Evolutionary conservation across 768 basidiomycete species (phyloP).

Genomic region (Tephrocybe sp.): DNA sequence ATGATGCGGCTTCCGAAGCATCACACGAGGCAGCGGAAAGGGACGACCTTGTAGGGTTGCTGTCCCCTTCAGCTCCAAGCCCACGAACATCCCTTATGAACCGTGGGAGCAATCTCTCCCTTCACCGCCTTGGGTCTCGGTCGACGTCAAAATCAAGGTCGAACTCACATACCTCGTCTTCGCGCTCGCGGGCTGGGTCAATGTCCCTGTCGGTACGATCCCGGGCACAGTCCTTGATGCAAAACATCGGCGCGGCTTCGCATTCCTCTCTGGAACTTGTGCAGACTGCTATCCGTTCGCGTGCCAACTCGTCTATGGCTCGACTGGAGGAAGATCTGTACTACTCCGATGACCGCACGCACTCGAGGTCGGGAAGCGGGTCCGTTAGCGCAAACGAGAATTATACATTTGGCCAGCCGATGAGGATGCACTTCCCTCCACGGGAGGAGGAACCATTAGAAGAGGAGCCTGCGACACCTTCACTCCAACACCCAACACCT

Average conservation of each 20-base stretch:
- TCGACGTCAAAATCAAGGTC: conserved; percentile 31
- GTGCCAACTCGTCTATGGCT: conserved; percentile 69
- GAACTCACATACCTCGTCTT: conserved; percentile 37
- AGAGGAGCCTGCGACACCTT: conserved; percentile 14
- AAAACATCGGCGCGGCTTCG: conserved; percentile 60
- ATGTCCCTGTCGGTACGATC: conserved; percentile 53
- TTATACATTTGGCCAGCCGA: conserved; percentile 71
- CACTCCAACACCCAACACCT: conserved; percentile 10
- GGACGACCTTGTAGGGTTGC: conserved; percentile 60
- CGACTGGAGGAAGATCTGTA: conserved; percentile 58
- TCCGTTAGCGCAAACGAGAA: conserved; percentile 58
- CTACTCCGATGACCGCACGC: conserved; percentile 36
- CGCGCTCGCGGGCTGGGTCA: conserved; percentile 44
- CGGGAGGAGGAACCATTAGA: conserved; percentile 23
- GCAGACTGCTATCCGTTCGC: conserved; percentile 43
- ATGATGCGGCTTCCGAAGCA: conserved; percentile 49
- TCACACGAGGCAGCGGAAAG: conserved; percentile 61
- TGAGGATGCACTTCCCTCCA: conserved; percentile 38
- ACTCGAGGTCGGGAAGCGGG: conserved; percentile 52
- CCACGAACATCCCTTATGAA: conserved; percentile 49
- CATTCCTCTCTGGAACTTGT: conserved; percentile 61
- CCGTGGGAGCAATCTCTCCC: conserved; percentile 35
- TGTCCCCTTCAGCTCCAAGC: conserved; percentile 42
- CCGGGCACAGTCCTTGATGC: conserved; percentile 66
- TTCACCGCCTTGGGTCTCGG: conserved; percentile 30